A percentile compares a stretch with the other conserved stretches of the same genome.
Conservation (phyloP, 768 basidiomycete genomes). For the Mycena polygramma region DNA sequence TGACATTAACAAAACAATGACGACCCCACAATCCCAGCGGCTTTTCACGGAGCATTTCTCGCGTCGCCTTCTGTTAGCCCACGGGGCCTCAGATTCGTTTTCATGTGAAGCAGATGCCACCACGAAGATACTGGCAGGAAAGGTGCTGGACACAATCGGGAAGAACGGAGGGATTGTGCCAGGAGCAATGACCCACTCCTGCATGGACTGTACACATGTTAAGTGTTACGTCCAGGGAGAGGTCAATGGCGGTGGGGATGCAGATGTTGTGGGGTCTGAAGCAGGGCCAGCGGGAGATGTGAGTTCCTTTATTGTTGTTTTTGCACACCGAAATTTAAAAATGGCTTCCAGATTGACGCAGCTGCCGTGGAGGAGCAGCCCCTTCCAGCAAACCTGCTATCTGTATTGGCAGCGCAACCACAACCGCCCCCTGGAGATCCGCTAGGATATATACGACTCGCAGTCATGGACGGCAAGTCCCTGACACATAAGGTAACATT, state of each 20-base stretch:
- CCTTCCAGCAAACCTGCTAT: too few relatives aligned
- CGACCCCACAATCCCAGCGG: background rate
- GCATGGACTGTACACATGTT: background rate
- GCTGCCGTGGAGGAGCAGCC: too few relatives aligned
- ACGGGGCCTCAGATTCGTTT: background rate
- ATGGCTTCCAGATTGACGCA: too few relatives aligned
- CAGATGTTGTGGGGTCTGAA: background rate
- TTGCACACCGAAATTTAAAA: too few relatives aligned
- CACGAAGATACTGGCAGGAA: background rate
- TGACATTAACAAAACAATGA: background rate
- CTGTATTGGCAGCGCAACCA: slow-evolving; percentile 25
- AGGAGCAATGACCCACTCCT: background rate
- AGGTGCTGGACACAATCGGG: background rate
- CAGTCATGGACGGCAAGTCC: slow-evolving; percentile 50
- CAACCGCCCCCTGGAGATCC: too few relatives aligned
- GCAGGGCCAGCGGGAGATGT: too few relatives aligned
- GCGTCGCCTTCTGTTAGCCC: background rate
- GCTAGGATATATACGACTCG: slow-evolving; percentile 43
- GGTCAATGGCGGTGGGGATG: background rate
- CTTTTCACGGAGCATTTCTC: background rate
- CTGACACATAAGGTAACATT: slow-evolving; percentile 39
- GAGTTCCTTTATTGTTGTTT: too few relatives aligned
- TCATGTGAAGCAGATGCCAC: background rate
- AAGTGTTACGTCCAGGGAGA: background rate
- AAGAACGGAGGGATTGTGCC: background rate